Evolutionary conservation across 1,139 yeast genomes (phyloP).

Genomic region (Saccharomyces hybrid): DNA sequence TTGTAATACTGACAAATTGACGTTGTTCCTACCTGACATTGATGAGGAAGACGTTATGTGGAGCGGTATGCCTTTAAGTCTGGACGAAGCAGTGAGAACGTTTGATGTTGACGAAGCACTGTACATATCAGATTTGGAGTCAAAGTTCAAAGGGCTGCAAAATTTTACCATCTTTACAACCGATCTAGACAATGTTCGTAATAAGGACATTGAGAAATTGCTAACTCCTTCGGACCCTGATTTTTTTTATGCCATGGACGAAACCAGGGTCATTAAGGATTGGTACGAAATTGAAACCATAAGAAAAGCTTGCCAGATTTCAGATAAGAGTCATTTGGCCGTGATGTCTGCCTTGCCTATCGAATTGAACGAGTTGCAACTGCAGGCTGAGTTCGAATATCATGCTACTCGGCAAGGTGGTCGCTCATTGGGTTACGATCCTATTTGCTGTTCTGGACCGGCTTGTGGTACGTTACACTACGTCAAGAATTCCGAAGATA

Average conservation of each 20-base stretch:
- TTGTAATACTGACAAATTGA: constrained; percentile 46
- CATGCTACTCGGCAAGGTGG: constrained; percentile 94
- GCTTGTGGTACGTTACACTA: constrained; percentile 89
- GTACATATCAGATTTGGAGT: constrained; percentile 44
- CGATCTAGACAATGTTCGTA: constrained; percentile 31
- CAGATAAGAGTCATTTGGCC: constrained; percentile 82
- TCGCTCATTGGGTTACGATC: constrained; percentile 82
- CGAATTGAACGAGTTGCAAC: constrained; percentile 80
- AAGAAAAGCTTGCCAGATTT: constrained; percentile 73
- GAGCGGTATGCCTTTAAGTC: constrained; percentile 78
- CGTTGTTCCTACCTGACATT: constrained; percentile 71
- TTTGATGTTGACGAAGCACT: constrained; percentile 80
- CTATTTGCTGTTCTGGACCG: constrained; percentile 92
- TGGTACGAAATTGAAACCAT: constrained; percentile 67
- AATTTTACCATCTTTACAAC: constrained; percentile 35
- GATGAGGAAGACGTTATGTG: constrained; percentile 92
- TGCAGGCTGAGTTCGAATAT: constrained; percentile 91
- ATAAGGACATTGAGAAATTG: constrained; percentile 28
- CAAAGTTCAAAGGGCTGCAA: constrained; percentile 26
- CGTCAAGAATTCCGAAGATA: constrained; percentile 68
- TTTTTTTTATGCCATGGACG: constrained; percentile 74
- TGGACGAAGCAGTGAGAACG: constrained; percentile 54
- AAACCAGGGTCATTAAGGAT: constrained; percentile 78
- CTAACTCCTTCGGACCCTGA: constrained; percentile 40
- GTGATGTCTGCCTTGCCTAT: constrained; percentile 91